phyloP scores from a whole-genome alignment of 192 early-diverging fungal species.

The Lobosporangium transversale region DNA sequence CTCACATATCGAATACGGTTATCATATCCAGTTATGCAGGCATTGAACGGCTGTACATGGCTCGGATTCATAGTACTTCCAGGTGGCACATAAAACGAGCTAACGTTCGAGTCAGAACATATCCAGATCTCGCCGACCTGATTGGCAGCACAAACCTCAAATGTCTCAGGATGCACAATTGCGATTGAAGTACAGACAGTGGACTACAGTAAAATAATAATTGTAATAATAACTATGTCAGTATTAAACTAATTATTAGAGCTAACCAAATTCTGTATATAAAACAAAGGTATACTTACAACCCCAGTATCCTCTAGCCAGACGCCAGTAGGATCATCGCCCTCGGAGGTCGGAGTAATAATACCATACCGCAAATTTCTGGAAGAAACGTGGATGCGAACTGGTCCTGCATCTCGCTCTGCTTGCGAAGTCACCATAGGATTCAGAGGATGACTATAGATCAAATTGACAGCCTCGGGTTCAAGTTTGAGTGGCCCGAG shows the following conservation, averaged over 20 bases:
- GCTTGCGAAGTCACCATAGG: conserved; percentile 82
- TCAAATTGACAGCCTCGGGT: conserved; percentile 68
- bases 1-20: conserved; percentile 70
- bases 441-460: conserved; percentile 81
- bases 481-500: conserved; percentile 55
- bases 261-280: too few relatives aligned
- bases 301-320: conserved; percentile 75
- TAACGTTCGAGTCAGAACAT: conserved; percentile 65
- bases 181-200: conserved; percentile 72
- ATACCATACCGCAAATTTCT: conserved; percentile 72
- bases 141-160: conserved; percentile 68
- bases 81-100: conserved; percentile 48
- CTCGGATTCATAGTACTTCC: conserved; percentile 13
- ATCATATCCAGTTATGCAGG: conserved; percentile 67
- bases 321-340: conserved; percentile 60
- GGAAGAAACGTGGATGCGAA: conserved; percentile 72
- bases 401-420: conserved; percentile 74
- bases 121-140: conserved; percentile 91
- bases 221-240: neutral
- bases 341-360: conserved; percentile 59
- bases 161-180: conserved; percentile 86
- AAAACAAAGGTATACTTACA: conserved; percentile 49
- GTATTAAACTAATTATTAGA: too few relatives aligned
- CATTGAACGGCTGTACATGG: conserved; percentile 47
- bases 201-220: conserved; percentile 1